A percentile compares a stretch with the other conserved stretches of the same genome.
Conservation (phyloP, 257 asterid species). For the Solanum raphanifolium region DNA sequence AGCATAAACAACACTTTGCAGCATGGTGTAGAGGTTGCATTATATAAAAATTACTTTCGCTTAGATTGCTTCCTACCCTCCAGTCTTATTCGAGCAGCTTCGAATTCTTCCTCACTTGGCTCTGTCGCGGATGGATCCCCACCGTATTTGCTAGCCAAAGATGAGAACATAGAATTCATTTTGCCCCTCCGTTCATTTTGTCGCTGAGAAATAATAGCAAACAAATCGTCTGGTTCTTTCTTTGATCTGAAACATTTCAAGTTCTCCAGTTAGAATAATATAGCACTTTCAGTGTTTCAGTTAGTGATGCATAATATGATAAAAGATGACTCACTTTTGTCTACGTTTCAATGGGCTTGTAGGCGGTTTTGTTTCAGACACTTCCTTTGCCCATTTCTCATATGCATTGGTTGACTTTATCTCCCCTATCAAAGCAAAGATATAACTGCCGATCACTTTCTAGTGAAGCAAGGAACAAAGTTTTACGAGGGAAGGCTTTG, state of each 20-base stretch:
- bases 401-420: constrained; percentile 60
- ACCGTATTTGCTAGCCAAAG: constrained; percentile 68
- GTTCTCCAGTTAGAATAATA: not conserved
- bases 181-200: constrained; percentile 69
- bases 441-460: not conserved
- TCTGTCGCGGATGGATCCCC: constrained; percentile 41
- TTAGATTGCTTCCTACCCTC: constrained; percentile 53
- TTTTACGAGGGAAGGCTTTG: not conserved
- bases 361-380: constrained; percentile 81
- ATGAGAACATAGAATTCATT: constrained; percentile 71
- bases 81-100: constrained; percentile 63
- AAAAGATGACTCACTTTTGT: constrained; percentile 44
- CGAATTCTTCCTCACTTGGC: constrained; percentile 92
- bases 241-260: constrained; percentile 35
- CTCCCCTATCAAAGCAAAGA: constrained; percentile 36
- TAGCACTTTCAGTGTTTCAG: not conserved
- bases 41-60: constrained; percentile 19
- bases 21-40: not conserved
- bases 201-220: constrained; percentile 60
- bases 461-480: not conserved
- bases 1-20: not conserved
- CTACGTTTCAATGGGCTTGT: constrained; percentile 60
- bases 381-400: constrained; percentile 76
- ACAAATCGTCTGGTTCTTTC: constrained; percentile 55
- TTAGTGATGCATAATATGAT: not conserved